Percentiles rank a stretch among this genome's conserved stretches.
Conservation (phyloP, 2,329 filamentous ascomycete genomes). For the Phoma sp. region DNA sequence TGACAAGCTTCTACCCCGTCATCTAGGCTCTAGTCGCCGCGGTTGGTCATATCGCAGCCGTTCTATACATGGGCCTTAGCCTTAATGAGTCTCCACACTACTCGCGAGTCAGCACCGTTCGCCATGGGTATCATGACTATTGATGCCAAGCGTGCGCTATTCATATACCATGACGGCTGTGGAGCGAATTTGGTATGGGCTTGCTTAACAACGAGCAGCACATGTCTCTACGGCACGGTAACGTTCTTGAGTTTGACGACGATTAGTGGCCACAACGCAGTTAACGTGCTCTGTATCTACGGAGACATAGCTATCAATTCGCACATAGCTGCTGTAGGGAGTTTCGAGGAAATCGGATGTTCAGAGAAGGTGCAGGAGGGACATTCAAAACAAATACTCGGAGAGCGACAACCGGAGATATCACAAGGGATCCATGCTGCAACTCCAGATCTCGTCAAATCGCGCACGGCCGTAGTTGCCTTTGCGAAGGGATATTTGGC, state of each 20-base stretch:
- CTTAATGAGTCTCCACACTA: too few species aligned
- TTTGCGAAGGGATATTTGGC: slow-evolving; percentile 1
- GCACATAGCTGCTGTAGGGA: not conserved
- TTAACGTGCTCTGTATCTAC: not conserved
- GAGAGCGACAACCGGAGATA: not conserved
- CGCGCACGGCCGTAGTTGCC: slow-evolving; percentile 7
- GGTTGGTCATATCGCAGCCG: not conserved
- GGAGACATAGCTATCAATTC: not conserved
- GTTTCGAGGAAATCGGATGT: not conserved
- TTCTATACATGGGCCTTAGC: not conserved
- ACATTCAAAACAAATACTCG: not conserved
- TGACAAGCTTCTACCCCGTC: not conserved
- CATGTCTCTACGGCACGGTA: not conserved
- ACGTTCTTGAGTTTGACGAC: not conserved
- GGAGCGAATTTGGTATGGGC: not conserved
- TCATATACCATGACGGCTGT: not conserved
- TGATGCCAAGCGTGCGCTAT: not conserved
- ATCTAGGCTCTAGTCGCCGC: not conserved
- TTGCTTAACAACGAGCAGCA: not conserved
- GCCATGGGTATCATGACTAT: not conserved
- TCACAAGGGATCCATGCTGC: slow-evolving; percentile 3
- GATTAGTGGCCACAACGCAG: not conserved
- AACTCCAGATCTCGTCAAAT: slow-evolving; percentile 14
- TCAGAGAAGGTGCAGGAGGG: not conserved
- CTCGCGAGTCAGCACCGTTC: too few species aligned